Evolutionary conservation across 2,329 filamentous ascomycete species (phyloP), one percentile per base, ranked within the genome.

Genomic region (Diaporthe eres): DNA sequence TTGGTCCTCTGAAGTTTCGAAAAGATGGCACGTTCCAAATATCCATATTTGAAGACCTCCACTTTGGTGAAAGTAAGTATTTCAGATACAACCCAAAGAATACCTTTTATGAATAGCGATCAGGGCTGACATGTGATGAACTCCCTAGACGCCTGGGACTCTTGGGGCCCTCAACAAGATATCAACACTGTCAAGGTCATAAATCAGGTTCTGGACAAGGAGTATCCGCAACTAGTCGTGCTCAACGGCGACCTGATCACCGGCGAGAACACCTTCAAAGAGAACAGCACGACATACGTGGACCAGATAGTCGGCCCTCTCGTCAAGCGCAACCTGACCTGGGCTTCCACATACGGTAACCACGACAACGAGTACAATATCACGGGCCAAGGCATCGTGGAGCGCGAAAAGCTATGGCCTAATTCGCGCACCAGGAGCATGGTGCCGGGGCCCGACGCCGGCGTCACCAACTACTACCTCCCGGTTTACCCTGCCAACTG

Each of bases 11-110:
- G 39, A 44, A 83, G 74, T 88, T 90, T 78, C 81, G 80, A 12
- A 28, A 78, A 1, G 84, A 88, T 60, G 87, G 87, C 8, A 87
- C 84, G 0, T 90, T 90, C 78, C 87, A 89, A 71, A 84, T 90
- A 44, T 84, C 90, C 2, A 87, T 95, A 17, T 93, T 95, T 77
- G 89, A 90, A 39, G 93, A 95, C 78, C 83, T 95, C 10, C 93
- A 95, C 81, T 93, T 93, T 80, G 93, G 92, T 13, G 93, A 95
- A 82, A 89, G 90, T 90, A 83, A 78, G 84, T 3, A 28, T 28
- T 37, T 12, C 15, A 28, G 15, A 12, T 1, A 22, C 3, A 28
- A n/a, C 13, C 2, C 25, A 19, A 42, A 2, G 1, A 2, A 2
- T 9, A 39, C 44, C 1, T 22, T 53, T 51, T n/a, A 1, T 31